These are phyloP conservation scores for Amphirosellinia nigrospora DNA, from an alignment of 495 filamentous ascomycete genomes.

Conservation along the genomic window DNA sequence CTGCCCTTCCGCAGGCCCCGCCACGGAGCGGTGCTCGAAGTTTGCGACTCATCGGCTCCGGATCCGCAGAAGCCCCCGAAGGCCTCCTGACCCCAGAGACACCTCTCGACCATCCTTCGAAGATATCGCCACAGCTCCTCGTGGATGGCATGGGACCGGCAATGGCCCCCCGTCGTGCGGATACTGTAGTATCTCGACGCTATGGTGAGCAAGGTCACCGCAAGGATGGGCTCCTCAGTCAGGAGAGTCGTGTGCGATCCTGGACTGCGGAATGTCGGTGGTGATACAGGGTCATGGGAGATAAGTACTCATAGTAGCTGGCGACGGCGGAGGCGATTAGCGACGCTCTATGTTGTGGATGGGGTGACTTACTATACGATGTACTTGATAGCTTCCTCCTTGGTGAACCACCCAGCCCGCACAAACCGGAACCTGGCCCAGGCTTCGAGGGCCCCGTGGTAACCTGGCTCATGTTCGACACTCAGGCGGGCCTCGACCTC, in stretches of 20 bases:
- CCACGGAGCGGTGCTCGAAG: conserved; percentile 65
- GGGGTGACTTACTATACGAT: conserved; percentile 77
- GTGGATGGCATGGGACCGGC: conserved; percentile 88
- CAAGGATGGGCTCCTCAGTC: conserved; percentile 88
- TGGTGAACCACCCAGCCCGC: conserved; percentile 93
- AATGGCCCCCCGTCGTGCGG: conserved; percentile 78
- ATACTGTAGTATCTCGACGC: conserved; percentile 84
- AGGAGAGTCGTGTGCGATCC: conserved; percentile 77
- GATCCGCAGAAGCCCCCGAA: conserved; percentile 88
- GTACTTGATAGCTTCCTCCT: conserved; percentile 88
- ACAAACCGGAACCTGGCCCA: conserved; percentile 94
- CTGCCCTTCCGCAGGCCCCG: conserved; percentile 70
- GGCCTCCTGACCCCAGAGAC: conserved; percentile 95
- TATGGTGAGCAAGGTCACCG: conserved; percentile 88
- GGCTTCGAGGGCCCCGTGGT: conserved; percentile 73
- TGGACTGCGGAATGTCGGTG: conserved; percentile 79
- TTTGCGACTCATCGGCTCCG: conserved; percentile 68
- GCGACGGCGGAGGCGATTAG: conserved; percentile 25
- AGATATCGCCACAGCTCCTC: conserved; percentile 96
- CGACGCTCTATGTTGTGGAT: conserved; percentile 3
- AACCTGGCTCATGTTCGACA: conserved; percentile 53
- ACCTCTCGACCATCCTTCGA: conserved; percentile 88
- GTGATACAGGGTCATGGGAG: conserved; percentile 87
- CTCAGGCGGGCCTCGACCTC: conserved; percentile 44
- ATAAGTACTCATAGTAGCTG: conserved; percentile 88